These are phyloP conservation scores for Patellifolia procumbens DNA, from an alignment of 179 eudicot species.

Conservation along the genomic window DNA sequence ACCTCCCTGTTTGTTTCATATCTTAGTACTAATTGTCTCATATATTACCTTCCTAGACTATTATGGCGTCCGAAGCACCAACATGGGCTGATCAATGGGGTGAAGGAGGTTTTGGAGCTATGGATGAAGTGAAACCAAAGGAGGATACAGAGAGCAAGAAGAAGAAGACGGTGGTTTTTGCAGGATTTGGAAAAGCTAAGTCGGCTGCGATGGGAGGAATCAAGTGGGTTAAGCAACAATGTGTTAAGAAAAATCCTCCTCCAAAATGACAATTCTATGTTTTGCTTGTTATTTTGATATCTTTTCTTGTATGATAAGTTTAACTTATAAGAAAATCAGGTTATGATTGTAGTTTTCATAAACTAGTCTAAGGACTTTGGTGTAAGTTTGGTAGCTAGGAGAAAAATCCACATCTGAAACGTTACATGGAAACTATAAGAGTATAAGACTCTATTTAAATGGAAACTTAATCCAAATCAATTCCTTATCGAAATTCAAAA, in stretches of 20 bases:
- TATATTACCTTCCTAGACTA: background rate
- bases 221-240: constrained; percentile 62
- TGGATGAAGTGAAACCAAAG: constrained; percentile 35
- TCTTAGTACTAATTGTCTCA: background rate
- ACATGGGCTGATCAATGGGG: constrained; percentile 99
- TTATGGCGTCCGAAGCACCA: constrained; percentile 66
- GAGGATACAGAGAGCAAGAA: constrained; percentile 44
- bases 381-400: background rate
- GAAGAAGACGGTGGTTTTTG: constrained; percentile 38
- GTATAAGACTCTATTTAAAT: no score
- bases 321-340: background rate
- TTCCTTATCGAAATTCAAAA: no score
- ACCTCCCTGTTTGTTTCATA: no score
- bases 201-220: constrained; percentile 47
- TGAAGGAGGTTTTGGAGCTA: constrained; percentile 74
- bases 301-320: background rate
- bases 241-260: constrained; percentile 39
- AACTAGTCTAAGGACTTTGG: background rate
- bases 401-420: background rate
- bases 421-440: background rate
- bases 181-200: constrained; percentile 49
- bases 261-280: constrained; percentile 22
- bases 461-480: no score
- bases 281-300: background rate
- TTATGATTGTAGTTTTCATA: constrained; percentile 11